Evolutionary conservation across 257 asterid species (phyloP).

Genomic region (Schizonepeta tenuifolia): DNA sequence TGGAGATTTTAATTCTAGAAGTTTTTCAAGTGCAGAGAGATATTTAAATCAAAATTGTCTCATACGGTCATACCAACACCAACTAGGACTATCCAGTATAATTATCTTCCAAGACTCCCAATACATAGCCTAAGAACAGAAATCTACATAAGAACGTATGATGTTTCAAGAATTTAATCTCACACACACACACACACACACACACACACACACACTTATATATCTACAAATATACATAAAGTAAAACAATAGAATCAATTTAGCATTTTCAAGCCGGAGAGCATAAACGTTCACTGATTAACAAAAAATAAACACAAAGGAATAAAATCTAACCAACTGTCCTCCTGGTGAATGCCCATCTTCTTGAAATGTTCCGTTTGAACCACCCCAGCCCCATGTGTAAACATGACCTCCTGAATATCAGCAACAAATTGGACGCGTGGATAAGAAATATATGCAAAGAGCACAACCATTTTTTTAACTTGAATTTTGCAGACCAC

Average conservation of each 20-base stretch:
- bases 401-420: conserved; percentile 71
- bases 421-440: conserved; percentile 26
- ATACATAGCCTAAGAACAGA: not conserved
- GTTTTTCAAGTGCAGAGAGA: not conserved
- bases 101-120: not conserved
- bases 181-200: too few relatives aligned
- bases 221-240: not conserved
- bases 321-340: conserved; percentile 70
- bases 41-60: not conserved
- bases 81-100: not conserved
- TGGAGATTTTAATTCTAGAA: too few relatives aligned
- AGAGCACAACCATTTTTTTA: not conserved
- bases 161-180: not conserved
- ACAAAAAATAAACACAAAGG: not conserved
- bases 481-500: not conserved
- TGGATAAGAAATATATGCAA: conserved; percentile 19
- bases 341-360: conserved; percentile 98
- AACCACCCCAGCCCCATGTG: conserved; percentile 99
- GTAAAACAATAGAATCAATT: not conserved
- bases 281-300: not conserved
- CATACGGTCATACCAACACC: too few relatives aligned
- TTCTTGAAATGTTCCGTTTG: conserved; percentile 84
- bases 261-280: not conserved
- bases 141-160: not conserved
- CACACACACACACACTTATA: too few relatives aligned